Conservation (phyloP, 768 basidiomycete genomes). For the Psilocybe tampanensis region DNA sequence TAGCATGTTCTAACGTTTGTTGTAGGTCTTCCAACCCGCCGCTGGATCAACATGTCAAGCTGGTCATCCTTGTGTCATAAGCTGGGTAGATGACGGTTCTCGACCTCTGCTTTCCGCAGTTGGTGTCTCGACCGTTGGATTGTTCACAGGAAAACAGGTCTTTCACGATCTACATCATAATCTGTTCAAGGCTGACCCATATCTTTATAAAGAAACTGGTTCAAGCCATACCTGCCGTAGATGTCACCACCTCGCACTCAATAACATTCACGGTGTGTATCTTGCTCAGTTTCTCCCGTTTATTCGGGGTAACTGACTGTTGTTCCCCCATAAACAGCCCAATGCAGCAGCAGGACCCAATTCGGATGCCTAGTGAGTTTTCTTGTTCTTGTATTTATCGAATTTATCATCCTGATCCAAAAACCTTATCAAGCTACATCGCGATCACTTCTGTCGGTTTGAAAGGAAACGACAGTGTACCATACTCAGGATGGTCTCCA, state of each 20-base stretch:
- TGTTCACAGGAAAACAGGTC: conserved; percentile 62
- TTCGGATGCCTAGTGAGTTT: conserved; percentile 58
- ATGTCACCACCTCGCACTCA: conserved; percentile 50
- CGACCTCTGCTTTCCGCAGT: conserved; percentile 49
- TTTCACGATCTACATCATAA: background rate
- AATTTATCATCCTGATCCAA: conserved; percentile 9
- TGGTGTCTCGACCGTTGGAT: conserved; percentile 53
- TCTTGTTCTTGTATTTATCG: background rate
- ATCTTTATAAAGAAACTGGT: conserved; percentile 47
- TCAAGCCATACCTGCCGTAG: conserved; percentile 56
- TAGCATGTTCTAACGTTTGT: background rate
- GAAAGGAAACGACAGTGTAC: conserved; percentile 25
- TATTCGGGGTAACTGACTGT: background rate
- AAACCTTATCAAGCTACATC: conserved; percentile 52
- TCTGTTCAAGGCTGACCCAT: background rate
- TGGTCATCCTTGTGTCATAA: conserved; percentile 53
- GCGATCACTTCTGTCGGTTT: conserved; percentile 48
- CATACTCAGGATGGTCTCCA: conserved; percentile 50
- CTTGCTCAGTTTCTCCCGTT: background rate
- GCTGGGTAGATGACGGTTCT: conserved; percentile 67
- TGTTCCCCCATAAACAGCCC: conserved; percentile 39
- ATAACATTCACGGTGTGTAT: conserved; percentile 57
- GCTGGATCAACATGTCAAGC: conserved; percentile 48
- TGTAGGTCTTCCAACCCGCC: conserved; percentile 36
- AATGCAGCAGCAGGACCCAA: conserved; percentile 57